Base-by-base conservation (phyloP, 169 alveolate genomes). In the Cryptosporidium andersoni region DNA sequence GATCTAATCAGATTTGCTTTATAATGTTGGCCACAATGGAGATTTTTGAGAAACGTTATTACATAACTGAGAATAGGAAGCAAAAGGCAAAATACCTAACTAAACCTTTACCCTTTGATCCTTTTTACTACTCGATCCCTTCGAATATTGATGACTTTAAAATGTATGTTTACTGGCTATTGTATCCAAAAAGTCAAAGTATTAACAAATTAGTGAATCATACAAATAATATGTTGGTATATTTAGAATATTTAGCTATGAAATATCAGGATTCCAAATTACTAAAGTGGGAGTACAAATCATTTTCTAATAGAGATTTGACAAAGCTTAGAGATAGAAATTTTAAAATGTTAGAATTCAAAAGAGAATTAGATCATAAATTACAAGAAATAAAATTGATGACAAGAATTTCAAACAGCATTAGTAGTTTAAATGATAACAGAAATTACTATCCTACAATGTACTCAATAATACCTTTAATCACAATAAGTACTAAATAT, bases 1-100 rank as follows among this genome's bases (percentile, higher is more conserved):
- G 85, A 16, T 74, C 85, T 12, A 74, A 74, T 74, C 85, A 74
- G 49, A 12, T 74, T 8, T 74, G 85, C n/a, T 58, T 48, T 60
- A 16, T 74, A 42, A 74, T 74, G 85, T 64, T 74, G 6, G 64
- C 55, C 4, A 5, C 60, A 36, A 74, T 58, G 2, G 43, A 43
- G 8, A 74, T 60, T 7, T 49, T 74, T 43, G 85, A 74, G 34
- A 74, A 58, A 60, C 51, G 49, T 9, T 60, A 74, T 48, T 62
- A 74, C 43, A 43, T 74, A 39, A 34, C 12, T 40, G 45, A 6
- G 11, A 60, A 60, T 11, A 60, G 40, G 11, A 12, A 9, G 12
- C 14, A 49, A 49, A 49, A 49, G 4, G 34, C 12, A 36, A 39
- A 34, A 51, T 62, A 58, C 14, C 16, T 48, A 14, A 7, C 51